Base-by-base conservation (phyloP, 257 asterid species). In the Solanum dulcamara region DNA sequence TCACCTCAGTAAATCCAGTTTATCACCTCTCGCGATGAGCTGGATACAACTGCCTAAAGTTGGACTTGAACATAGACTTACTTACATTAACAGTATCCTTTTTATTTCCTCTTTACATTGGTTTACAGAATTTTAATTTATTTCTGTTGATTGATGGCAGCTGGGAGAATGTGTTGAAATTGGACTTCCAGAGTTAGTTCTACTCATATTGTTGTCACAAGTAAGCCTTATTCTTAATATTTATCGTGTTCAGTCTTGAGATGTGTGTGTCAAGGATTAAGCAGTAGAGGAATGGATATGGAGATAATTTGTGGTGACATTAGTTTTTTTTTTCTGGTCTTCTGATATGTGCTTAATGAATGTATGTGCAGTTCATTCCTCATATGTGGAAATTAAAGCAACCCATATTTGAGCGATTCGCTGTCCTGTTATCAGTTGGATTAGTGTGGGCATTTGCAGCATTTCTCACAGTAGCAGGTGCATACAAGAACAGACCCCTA, bases 371-470 rank as follows among this genome's bases (percentile, higher is more conserved):
- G 99, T 94, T 86, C 81, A 60, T 92, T 50, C 98, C 98, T 71
- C 83, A 86, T 12, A 22, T 90, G 50, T 91, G 87, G 92, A 88
- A 92, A 86, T 70, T 15, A 4, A 91, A 90, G 88, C 89, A 87
- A 77, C 95, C 97, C 37, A 88, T 86, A 79, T 86, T 84, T 75
- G 94, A 90, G 32, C 95, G 98, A 35, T 95, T 79, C 38, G 97
- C 99, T 22, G 97, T 96, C 74, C 91, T 96, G n/a, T 5, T 93
- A 32, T 93, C 98, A 0, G 98, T 95, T 9, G 99, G 85, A 35
- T 72, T 94, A 50, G 98, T 95, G 32, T 96, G 99, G 99, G 96
- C 98, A 57, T 95, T 83, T 85, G 99, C 99, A 70, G 94, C 99
- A 64, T 91, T 96, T 90, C 89, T 96, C 83, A 84, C 86, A 4